Conservation (phyloP, 345 rosid species). For the Erodium maritimum region DNA sequence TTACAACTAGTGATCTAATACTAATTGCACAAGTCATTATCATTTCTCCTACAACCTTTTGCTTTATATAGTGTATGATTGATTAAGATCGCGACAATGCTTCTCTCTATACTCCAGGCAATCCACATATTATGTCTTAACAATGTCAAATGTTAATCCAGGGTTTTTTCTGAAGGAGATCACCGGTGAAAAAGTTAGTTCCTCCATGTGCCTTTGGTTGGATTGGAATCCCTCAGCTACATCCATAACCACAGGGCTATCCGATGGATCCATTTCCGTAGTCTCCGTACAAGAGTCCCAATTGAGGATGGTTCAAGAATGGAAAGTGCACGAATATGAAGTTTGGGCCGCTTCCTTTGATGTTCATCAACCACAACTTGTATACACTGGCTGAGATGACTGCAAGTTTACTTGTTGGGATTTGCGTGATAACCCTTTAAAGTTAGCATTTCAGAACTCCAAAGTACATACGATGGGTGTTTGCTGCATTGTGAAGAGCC, state of each 20-base stretch:
- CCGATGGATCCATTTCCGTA: slow-evolving; percentile 65
- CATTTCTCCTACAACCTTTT: too few species aligned
- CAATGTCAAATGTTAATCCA: slow-evolving; percentile 13
- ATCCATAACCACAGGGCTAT: slow-evolving; percentile 47
- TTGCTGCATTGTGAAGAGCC: slow-evolving; percentile 60
- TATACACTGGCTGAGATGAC: slow-evolving; percentile 82
- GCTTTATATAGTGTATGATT: background rate
- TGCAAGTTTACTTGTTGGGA: slow-evolving; percentile 85
- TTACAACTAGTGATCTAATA: too few species aligned
- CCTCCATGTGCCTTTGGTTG: slow-evolving; percentile 75
- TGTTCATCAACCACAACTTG: slow-evolving; percentile 50
- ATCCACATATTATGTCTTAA: too few species aligned
- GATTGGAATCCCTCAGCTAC: slow-evolving; percentile 65
- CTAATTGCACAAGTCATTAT: too few species aligned
- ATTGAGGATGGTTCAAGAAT: slow-evolving; percentile 39
- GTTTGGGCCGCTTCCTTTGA: slow-evolving; percentile 74
- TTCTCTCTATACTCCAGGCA: background rate
- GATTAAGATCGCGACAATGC: background rate
- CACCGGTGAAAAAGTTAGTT: slow-evolving; percentile 35
- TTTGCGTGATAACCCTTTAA: slow-evolving; percentile 33
- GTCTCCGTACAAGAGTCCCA: slow-evolving; percentile 42
- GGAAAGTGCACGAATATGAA: slow-evolving; percentile 85
- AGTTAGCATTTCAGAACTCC: slow-evolving; percentile 44
- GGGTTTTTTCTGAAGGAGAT: slow-evolving; percentile 38
- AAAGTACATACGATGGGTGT: slow-evolving; percentile 76